These are phyloP conservation scores for Ascodesmis nigricans DNA, from an alignment of 495 filamentous ascomycete genomes.

Conservation along the genomic window DNA sequence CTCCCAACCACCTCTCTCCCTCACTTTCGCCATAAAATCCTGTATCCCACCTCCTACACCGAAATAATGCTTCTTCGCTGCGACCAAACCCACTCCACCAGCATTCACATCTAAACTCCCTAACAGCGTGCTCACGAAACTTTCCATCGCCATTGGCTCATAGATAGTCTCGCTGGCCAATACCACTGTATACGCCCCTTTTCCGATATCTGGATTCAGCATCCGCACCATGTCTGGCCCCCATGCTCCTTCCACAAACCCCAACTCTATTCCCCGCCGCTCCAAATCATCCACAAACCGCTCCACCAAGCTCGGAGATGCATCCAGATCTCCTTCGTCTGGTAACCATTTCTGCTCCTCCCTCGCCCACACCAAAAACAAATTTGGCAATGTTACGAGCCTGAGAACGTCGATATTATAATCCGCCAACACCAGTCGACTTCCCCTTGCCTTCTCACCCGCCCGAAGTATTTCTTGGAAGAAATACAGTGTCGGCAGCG, in stretches of 20 bases:
- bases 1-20: conserved; percentile 29
- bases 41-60: conserved; percentile 85
- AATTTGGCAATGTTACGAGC: conserved; percentile 72
- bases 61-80: conserved; percentile 86
- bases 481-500: conserved; percentile 55
- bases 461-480: conserved; percentile 45
- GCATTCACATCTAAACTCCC: conserved; percentile 20
- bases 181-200: conserved; percentile 28
- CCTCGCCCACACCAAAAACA: conserved; percentile 60
- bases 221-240: conserved; percentile 41
- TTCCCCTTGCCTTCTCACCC: not conserved
- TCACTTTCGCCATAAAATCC: conserved; percentile 51
- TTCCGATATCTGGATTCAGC: conserved; percentile 22
- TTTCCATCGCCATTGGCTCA: conserved; percentile 46
- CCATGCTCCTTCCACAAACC: conserved; percentile 73
- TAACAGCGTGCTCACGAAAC: conserved; percentile 55
- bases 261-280: conserved; percentile 35
- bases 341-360: conserved; percentile 7
- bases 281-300: conserved; percentile 39
- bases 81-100: conserved; percentile 44
- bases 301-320: conserved; percentile 38
- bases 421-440: conserved; percentile 37
- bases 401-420: conserved; percentile 74
- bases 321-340: conserved; percentile 48
- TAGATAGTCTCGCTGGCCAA: conserved; percentile 93